A percentile compares a stretch with the other conserved stretches of the same genome.
Evolutionary conservation across 441 rosid species (phyloP).

Genomic region (Erodium moschatum): DNA sequence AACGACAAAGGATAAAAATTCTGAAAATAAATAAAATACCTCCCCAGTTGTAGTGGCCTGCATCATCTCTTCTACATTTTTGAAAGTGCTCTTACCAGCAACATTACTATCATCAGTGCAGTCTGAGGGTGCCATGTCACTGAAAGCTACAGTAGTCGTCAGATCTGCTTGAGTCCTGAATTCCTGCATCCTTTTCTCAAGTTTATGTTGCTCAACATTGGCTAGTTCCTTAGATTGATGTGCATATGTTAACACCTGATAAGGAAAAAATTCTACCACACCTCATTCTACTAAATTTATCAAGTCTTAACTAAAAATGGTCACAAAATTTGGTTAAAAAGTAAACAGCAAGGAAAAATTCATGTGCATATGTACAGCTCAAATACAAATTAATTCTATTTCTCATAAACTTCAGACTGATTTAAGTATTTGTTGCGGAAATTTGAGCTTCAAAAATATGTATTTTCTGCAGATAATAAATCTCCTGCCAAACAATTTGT

Average conservation of each 20-base stretch:
- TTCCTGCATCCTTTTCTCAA: constrained; percentile 85
- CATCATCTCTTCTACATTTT: constrained; percentile 46
- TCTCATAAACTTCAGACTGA: background rate
- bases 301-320: background rate
- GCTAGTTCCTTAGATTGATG: constrained; percentile 84
- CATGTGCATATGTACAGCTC: background rate
- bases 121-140: constrained; percentile 33
- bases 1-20: background rate
- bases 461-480: background rate
- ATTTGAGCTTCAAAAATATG: no score
- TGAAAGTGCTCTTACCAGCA: constrained; percentile 41
- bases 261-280: constrained; percentile 5
- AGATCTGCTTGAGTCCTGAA: constrained; percentile 77
- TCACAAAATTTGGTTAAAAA: no score
- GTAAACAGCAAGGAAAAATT: no score
- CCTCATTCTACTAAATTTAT: background rate
- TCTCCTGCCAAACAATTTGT: background rate
- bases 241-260: constrained; percentile 71
- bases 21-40: constrained; percentile 36
- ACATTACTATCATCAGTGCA: constrained; percentile 33
- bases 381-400: background rate
- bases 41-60: constrained; percentile 49
- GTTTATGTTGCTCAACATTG: constrained; percentile 62
- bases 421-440: no score
- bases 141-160: constrained; percentile 44